These are phyloP conservation scores for Firmiana major DNA, from an alignment of 345 rosid species.

Conservation along the genomic window DNA sequence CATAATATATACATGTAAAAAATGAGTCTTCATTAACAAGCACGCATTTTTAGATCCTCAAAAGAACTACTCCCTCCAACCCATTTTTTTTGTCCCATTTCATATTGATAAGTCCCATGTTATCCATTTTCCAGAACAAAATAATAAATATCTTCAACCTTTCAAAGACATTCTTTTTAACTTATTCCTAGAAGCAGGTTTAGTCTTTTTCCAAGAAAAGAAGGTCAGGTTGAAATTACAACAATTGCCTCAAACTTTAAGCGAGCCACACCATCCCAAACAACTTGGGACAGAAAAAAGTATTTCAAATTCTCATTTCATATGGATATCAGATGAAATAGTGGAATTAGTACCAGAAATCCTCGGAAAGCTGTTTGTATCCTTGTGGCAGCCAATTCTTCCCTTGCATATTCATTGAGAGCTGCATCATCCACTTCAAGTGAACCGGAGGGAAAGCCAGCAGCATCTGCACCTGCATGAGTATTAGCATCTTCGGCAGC, in stretches of 20 bases:
- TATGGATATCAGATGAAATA: neutral
- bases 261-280: neutral
- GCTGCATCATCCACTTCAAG: slow-evolving; percentile 41
- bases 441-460: slow-evolving; percentile 52
- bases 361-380: slow-evolving; percentile 95
- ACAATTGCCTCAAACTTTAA: neutral
- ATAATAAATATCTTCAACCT: neutral
- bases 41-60: neutral
- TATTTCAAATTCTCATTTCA: neutral
- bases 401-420: slow-evolving; percentile 35
- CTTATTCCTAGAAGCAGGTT: neutral
- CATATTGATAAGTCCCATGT: neutral
- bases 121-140: neutral
- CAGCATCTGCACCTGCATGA: slow-evolving; percentile 34
- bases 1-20: neutral
- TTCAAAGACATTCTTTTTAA: neutral
- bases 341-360: slow-evolving; percentile 60
- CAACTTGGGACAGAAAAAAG: neutral
- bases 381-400: slow-evolving; percentile 73
- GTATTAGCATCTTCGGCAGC: slow-evolving; percentile 33
- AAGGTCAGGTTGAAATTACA: neutral
- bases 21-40: neutral
- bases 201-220: neutral
- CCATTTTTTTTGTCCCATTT: neutral
- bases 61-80: neutral